Base-by-base conservation (phyloP, 768 basidiomycete species). In the Termitomyces sp. region DNA sequence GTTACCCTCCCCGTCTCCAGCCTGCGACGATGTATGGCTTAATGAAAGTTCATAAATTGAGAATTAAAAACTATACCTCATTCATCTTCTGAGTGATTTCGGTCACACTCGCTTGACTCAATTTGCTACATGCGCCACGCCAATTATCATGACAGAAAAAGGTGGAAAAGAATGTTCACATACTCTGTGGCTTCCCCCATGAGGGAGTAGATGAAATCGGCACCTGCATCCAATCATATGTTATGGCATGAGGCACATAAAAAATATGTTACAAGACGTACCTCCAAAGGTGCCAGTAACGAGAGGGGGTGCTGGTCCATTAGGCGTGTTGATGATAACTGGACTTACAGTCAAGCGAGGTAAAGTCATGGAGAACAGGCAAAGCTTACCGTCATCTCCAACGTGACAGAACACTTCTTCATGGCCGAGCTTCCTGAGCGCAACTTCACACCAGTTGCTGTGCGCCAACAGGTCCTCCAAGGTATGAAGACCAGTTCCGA, bases 361-460 rank as follows among this genome's bases (percentile, higher is more conserved):
- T 7, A 45, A 46, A 35, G n/a, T 36, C 11, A 8, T 22, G 7
- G 45, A 16, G 35, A 40, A 57, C 51, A 13, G 3, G 11, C 36
- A 35, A 56, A 8, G 36, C 9, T 38, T 59, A 78, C 82, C 82
- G 62, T 80, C 78, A 46, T 88, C 84, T 15, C 92, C 91, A 52
- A 93, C 90, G 71, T 93, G 91, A 61, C 87, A 87, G 73, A 93
- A 93, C 16, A 92, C 88, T 46, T 90, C 78, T 16, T 75, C 62
- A 69, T 91, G 77, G 0, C 92, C 91, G 76, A 91, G 78, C 63
- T 85, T 87, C 63, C 84, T 80, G 8, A 93, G 78, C 0, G 82
- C 83, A 12, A 92, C 75, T 72, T 94, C 91, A 72, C 88, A 88
- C 83, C 88, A 92, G 74, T 93, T 87, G 69, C 84, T 86, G 70